Percentiles rank a stretch among this genome's conserved stretches.
Evolutionary conservation across 2,329 filamentous ascomycete species (phyloP).

Genomic region (Stylonectria norvegica): DNA sequence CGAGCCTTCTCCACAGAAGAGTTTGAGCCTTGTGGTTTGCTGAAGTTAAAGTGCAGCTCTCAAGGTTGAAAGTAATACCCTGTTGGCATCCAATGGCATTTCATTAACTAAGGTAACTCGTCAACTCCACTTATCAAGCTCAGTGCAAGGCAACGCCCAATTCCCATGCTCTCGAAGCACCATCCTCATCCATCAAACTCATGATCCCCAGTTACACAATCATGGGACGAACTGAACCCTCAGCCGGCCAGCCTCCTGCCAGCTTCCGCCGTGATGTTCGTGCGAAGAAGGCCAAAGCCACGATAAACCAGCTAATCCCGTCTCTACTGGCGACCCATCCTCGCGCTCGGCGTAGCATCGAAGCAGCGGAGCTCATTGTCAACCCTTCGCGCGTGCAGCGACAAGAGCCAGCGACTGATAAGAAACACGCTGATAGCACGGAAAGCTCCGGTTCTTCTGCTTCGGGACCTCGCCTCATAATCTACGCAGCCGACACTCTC

Average conservation of each 20-base stretch:
- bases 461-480: constrained; percentile 36
- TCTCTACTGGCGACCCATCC: constrained; percentile 50
- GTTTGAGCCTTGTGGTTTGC: no score
- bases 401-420: background rate
- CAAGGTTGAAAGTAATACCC: no score
- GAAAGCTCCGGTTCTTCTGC: background rate
- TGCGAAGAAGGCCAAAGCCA: constrained; percentile 55
- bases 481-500: constrained; percentile 52
- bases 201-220: no score
- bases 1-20: no score
- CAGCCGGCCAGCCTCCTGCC: constrained; percentile 20
- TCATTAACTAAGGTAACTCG: no score
- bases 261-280: constrained; percentile 35
- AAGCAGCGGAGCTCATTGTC: constrained; percentile 47
- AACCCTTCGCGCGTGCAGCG: constrained; percentile 23
- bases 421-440: background rate
- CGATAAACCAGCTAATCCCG: constrained; percentile 59
- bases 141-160: no score
- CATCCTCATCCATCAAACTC: no score
- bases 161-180: no score
- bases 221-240: constrained; percentile 27
- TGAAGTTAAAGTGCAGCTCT: no score
- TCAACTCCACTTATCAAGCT: no score
- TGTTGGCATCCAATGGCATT: no score
- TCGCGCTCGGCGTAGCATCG: constrained; percentile 52